phyloP scores from a whole-genome alignment of 164 flowering plant species.

The Vitis rotundifolia region DNA sequence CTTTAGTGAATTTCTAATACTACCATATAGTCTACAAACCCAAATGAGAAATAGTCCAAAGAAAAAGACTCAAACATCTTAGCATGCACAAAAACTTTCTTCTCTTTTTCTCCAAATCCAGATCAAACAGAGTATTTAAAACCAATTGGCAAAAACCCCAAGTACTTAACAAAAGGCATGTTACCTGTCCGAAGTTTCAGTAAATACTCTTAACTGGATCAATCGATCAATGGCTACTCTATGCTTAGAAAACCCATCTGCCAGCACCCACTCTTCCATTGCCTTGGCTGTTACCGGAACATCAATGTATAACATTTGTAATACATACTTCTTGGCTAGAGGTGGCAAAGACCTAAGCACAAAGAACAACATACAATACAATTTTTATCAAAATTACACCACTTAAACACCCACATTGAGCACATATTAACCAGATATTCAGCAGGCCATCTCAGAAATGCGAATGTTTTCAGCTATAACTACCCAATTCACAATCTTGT shows the following conservation, averaged over 20 bases:
- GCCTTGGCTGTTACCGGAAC: constrained; percentile 61
- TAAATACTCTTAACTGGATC: constrained; percentile 70
- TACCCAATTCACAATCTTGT: too few species aligned
- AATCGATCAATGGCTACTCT: constrained; percentile 82
- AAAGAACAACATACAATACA: constrained; percentile 2
- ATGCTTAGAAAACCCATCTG: constrained; percentile 84
- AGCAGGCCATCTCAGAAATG: too few species aligned
- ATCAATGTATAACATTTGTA: constrained; percentile 75
- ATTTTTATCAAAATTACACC: too few species aligned
- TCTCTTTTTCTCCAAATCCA: too few species aligned
- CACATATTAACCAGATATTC: too few species aligned
- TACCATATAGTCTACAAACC: too few species aligned
- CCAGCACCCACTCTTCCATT: constrained; percentile 87
- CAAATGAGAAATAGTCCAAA: neutral
- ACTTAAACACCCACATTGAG: too few species aligned
- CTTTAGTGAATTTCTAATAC: too few species aligned
- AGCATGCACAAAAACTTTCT: neutral
- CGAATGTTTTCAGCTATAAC: too few species aligned
- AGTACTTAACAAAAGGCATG: neutral
- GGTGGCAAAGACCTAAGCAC: constrained; percentile 84
- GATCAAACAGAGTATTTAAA: too few species aligned
- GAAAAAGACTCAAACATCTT: neutral
- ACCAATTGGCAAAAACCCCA: neutral
- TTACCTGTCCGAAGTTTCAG: constrained; percentile 70
- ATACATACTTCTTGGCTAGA: constrained; percentile 83